Evolutionary conservation across 441 rosid genomes (phyloP), one percentile per base, ranked within the genome.

Genomic region (Gossypium davidsonii): DNA sequence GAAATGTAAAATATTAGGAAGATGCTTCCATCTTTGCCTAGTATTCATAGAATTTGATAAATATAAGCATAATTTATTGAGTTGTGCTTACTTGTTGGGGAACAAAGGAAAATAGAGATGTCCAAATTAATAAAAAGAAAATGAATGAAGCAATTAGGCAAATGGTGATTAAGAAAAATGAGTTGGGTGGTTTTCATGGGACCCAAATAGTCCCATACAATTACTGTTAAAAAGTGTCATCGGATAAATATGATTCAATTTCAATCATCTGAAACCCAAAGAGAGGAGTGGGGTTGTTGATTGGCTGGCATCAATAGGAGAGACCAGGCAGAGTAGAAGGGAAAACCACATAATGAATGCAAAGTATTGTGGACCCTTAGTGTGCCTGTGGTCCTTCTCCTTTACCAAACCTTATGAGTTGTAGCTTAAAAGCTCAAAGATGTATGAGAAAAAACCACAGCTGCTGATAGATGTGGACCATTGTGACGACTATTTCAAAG

Each of bases 281-380:
- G 20, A 20, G 15, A 23, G 10, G 23, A 25, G 18, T 31, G 46
- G 48, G 25, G 8, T 15, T 34, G 25, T 17, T 8, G 64, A 72
- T 34, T 78, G 81, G 81, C 81, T 78, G 73, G 75, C 75, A 74
- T 28, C 68, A 2, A 75, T 69, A 59, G 71, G 51, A 56, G 20
- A 8, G 11, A 74, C 57, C 23, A 52, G 57, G 18, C 25, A 65
- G 73, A 63, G 17, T 18, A 21, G 4, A 28, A 5, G 15, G 39
- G 21, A 14, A 57, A 69, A 59, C 6, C 49, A 73, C 49, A 73
- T 62, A 44, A 71, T 17, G 6, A 28, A 74, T 57, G 73, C n/a
- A 74, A 34, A 18, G 48, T 23, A 5, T 6, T 1, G 44, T 55
- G 71, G 66, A 70, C 60, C 42, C 73, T 69, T 11, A 12, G 7